Evolutionary conservation across 352 stramenopile genomes (phyloP), one percentile per base, ranked within the genome.

Genomic region (Globisporangium parvum): DNA sequence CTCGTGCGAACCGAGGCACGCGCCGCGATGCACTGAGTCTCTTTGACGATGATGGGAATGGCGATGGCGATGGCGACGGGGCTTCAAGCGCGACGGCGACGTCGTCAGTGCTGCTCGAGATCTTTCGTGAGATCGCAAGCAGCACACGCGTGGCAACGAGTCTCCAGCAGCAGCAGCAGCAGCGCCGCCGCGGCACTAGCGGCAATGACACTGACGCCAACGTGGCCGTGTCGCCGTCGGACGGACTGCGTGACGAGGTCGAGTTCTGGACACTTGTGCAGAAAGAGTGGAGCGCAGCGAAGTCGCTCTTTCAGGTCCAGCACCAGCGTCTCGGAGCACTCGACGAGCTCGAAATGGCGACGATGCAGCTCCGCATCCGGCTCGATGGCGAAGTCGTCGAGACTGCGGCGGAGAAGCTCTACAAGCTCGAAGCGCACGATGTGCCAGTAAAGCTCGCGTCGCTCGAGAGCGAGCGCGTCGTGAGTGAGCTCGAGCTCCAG

Each of bases 261-360:
- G 75, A 85, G 2, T 62, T 88, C 6, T 88, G 71, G 70, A 31
- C 45, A 1, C 67, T 71, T 12, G 23, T 91, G 17, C 62, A 80
- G 28, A 65, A 64, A 8, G 80, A 91, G 44, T 85, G 76, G 72
- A 71, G 51, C 20, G 59, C 61, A 17, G 81, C 71, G 10, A 84
- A 79, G 56, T 80, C 81, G 20, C 64, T 92, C 1, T 88, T 88
- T 21, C 76, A 91, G 26, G 66, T 66, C 17, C 81, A 90, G 28
- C 79, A 91, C 33, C 70, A 85, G 39, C 76, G 80, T n/a, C 72
- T 93, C 4, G 80, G 77, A 5, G 73, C 67, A 2, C 63, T 89
- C 33, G 84, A 93, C 48, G 84, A 93, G 33, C 57, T 93, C 41
- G 74, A 75, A 24, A 93, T 93, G 84, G 84, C 84, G 1, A 80